Percentiles rank a stretch among this genome's conserved stretches.
Conservation (phyloP, 192 early-diverging fungal species). For the Coemansia sp. region DNA sequence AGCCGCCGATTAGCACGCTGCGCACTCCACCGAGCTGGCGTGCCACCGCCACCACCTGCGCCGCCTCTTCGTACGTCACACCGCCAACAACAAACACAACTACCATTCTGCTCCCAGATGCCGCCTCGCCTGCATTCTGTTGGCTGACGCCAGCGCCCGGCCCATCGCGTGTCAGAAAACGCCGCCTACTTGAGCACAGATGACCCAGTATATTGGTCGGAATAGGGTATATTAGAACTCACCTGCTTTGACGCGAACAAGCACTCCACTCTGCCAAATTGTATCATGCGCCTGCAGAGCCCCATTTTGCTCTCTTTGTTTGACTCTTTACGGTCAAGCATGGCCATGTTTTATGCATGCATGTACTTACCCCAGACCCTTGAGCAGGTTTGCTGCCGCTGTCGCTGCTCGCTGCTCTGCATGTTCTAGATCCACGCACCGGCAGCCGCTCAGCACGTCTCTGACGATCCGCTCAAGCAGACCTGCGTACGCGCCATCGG, state of each 20-base stretch:
- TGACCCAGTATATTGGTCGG: conserved; percentile 1
- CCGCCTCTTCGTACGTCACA: conserved; percentile 43
- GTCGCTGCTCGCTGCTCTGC: conserved; percentile 33
- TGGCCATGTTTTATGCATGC: neutral
- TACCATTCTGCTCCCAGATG: conserved; percentile 17
- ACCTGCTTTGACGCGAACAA: neutral
- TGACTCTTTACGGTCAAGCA: conserved; percentile 1
- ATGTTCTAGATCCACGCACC: conserved; percentile 26
- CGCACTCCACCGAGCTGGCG: conserved; percentile 26
- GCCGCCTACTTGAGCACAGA: conserved; percentile 29
- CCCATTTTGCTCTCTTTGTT: no score
- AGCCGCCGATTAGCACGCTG: conserved; percentile 33
- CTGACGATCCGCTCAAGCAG: conserved; percentile 28
- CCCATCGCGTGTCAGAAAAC: conserved; percentile 31
- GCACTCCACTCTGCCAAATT: conserved; percentile 8
- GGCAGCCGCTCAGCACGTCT: conserved; percentile 19
- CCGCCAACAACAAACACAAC: conserved; percentile 47
- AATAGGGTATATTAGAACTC: neutral
- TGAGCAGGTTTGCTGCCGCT: conserved; percentile 41
- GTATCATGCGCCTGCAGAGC: neutral
- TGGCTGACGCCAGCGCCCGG: neutral
- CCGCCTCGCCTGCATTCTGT: conserved; percentile 25
- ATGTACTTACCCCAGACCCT: conserved; percentile 48
- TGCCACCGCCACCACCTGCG: conserved; percentile 21
- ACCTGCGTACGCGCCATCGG: conserved; percentile 23